Evolutionary conservation across 1,139 yeast genomes (phyloP).

Genomic region (Taphrina pruni): DNA sequence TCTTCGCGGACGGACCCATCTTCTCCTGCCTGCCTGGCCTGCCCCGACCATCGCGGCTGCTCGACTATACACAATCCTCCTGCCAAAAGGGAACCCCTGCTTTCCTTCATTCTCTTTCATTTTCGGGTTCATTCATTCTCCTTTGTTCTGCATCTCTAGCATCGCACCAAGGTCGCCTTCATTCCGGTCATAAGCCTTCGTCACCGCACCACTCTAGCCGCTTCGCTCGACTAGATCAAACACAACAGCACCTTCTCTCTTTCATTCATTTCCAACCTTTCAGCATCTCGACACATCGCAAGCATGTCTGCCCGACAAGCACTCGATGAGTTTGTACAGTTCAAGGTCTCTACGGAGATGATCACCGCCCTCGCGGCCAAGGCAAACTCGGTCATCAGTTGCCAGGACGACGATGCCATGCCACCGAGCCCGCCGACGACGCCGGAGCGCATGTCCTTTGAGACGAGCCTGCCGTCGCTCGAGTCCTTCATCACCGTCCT

Average conservation of each 20-base stretch:
- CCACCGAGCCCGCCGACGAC: slow-evolving; percentile 57
- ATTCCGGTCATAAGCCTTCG: slow-evolving; percentile 6
- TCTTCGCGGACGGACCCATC: not conserved
- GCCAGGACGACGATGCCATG: slow-evolving; percentile 50
- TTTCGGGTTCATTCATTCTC: not conserved
- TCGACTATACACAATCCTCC: not conserved
- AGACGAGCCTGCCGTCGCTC: slow-evolving; percentile 55
- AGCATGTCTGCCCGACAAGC: slow-evolving; percentile 54
- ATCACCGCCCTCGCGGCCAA: slow-evolving; percentile 78
- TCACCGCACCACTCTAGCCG: slow-evolving; percentile 6
- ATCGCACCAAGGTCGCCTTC: not conserved
- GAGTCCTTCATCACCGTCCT: slow-evolving; percentile 71
- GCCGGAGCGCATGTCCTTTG: slow-evolving; percentile 44
- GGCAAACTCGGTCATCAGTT: slow-evolving; percentile 76
- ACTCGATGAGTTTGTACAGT: slow-evolving; percentile 72
- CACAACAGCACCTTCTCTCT: not conserved
- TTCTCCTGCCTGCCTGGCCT: too few relatives aligned
- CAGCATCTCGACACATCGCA: not conserved
- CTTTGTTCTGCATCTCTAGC: not conserved
- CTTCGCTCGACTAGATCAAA: not conserved
- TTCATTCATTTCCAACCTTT: not conserved
- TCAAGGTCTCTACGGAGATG: slow-evolving; percentile 80
- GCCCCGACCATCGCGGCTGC: too few relatives aligned
- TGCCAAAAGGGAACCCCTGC: not conserved
- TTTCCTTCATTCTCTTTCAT: not conserved